A percentile compares a stretch with the other conserved stretches of the same genome.
phyloP scores from a whole-genome alignment of 768 basidiomycete species.

The Agaricus subrufescens region DNA sequence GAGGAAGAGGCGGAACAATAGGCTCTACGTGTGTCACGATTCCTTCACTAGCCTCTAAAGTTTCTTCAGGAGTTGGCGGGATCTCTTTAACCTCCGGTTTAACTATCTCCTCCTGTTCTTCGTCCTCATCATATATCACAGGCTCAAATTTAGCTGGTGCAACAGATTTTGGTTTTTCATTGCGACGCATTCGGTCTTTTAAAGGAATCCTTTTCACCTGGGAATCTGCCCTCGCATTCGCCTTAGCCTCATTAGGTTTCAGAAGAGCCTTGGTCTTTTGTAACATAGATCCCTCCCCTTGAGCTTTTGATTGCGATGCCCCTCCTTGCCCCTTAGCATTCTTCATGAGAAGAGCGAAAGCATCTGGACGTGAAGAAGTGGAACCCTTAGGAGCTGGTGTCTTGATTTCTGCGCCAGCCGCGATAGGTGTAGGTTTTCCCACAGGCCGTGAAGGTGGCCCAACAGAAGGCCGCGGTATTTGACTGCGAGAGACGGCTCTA shows the following conservation, averaged over 20 bases:
- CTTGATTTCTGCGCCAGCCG: not conserved
- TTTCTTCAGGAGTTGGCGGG: not conserved
- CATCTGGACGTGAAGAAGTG: not conserved
- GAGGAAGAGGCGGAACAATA: not conserved
- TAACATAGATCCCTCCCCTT: conserved; percentile 10
- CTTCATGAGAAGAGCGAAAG: conserved; percentile 7
- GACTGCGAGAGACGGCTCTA: conserved; percentile 11
- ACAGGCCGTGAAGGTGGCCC: conserved; percentile 8
- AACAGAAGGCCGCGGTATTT: conserved; percentile 30
- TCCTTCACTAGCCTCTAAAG: not conserved
- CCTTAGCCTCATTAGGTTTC: conserved; percentile 20
- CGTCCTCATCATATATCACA: conserved; percentile 24
- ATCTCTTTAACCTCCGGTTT: not conserved
- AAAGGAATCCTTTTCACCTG: conserved; percentile 16
- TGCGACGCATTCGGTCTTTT: conserved; percentile 16
- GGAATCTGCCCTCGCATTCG: conserved; percentile 33
- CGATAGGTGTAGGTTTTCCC: not conserved
- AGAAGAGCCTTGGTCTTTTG: not conserved
- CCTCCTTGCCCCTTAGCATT: conserved; percentile 2
- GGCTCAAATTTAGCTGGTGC: conserved; percentile 18
- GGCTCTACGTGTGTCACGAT: not conserved
- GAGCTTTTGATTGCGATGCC: conserved; percentile 4
- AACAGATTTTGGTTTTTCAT: conserved; percentile 19
- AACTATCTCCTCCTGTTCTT: conserved; percentile 18
- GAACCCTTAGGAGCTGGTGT: not conserved